Evolutionary conservation across 169 alveolate genomes (phyloP).

Genomic region (Ichthyophthirius multifiliis): DNA sequence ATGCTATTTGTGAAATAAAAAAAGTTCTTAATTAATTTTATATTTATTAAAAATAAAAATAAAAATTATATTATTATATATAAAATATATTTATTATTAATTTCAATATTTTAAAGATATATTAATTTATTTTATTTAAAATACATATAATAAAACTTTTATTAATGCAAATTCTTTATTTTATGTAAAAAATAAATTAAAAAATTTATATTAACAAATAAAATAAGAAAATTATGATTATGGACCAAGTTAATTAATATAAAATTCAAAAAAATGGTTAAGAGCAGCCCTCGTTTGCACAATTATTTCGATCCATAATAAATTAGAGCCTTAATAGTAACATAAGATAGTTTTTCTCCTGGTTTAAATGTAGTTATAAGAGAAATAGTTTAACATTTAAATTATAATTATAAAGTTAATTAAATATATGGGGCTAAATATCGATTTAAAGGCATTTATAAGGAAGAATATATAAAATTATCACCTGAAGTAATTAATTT

Average conservation of each 20-base stretch:
- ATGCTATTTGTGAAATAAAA: constrained; percentile 37
- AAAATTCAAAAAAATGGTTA: constrained; percentile 53
- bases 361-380: constrained; percentile 82
- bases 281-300: constrained; percentile 81
- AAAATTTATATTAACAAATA: constrained; percentile 20
- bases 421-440: constrained; percentile 67
- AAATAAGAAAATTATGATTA: neutral
- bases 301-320: constrained; percentile 68
- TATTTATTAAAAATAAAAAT: constrained; percentile 9
- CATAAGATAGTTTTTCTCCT: constrained; percentile 90
- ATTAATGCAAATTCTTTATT: constrained; percentile 2
- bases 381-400: constrained; percentile 61
- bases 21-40: constrained; percentile 26
- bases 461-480: constrained; percentile 53
- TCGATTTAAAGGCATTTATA: constrained; percentile 71
- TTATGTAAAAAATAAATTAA: neutral
- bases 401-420: constrained; percentile 70
- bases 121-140: neutral
- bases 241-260: constrained; percentile 40
- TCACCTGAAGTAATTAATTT: constrained; percentile 54
- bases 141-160: neutral
- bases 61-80: neutral
- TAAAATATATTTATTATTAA: too few relatives aligned
- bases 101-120: neutral
- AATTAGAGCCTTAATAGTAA: constrained; percentile 83